Conservation (phyloP, 176 grass and related monocot species). For the Tillandsia fasciculata region DNA sequence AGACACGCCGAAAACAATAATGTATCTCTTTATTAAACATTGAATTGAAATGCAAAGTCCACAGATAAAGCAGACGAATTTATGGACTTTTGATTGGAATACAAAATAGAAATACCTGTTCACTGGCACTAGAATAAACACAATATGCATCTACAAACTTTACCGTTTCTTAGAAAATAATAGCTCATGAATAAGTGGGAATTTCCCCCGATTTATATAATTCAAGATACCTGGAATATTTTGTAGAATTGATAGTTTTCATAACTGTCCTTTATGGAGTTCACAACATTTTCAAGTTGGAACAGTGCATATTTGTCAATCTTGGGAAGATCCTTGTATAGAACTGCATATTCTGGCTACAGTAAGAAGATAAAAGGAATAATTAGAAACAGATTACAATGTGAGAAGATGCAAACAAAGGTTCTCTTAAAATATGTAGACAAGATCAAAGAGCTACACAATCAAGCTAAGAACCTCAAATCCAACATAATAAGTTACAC, state of each 20-base stretch:
- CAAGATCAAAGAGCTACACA: neutral
- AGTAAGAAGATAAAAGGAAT: constrained; percentile 11
- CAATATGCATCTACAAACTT: neutral
- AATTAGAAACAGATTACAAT: constrained; percentile 15
- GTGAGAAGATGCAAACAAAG: constrained; percentile 9
- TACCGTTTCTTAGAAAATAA: neutral
- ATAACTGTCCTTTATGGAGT: constrained; percentile 75
- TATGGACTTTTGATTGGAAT: neutral
- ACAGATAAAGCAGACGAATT: neutral
- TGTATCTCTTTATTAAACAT: too few species aligned
- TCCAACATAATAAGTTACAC: neutral
- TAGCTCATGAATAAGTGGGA: neutral
- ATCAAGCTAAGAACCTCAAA: neutral
- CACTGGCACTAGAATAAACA: neutral
- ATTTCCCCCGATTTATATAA: neutral
- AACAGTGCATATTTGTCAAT: constrained; percentile 90
- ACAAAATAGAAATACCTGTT: neutral
- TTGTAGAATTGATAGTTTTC: constrained; percentile 90
- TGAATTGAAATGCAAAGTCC: too few species aligned
- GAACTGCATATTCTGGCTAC: constrained; percentile 48
- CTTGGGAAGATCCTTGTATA: constrained; percentile 68
- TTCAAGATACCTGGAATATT: constrained; percentile 73
- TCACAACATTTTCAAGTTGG: constrained; percentile 81
- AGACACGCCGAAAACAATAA: too few species aligned
- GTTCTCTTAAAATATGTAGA: constrained; percentile 7